Evolutionary conservation across 257 asterid genomes (phyloP), one percentile per base, ranked within the genome.

Genomic region (Primulina tabacum): DNA sequence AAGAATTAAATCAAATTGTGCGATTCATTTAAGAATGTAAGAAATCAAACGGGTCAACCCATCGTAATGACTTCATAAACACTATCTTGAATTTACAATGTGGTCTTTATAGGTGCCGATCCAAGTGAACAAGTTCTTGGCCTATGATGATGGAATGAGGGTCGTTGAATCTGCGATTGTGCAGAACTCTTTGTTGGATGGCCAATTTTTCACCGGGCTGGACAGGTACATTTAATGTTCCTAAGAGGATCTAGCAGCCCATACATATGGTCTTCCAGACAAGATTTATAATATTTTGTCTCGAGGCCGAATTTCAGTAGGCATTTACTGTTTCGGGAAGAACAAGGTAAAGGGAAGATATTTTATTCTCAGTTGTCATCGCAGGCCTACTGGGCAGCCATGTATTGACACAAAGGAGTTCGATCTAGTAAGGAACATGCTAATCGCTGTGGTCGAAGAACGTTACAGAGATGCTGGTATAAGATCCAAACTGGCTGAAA

Each of bases 381-480:
- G 73, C 86, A 85, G 90, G 57, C 88, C 90, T 10, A 79, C 77
- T 14, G 90, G 82, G 28, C 83, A 83, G 69, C 85, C 86, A 0
- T 85, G 88, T 80, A 70, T 83, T 56, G 88, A 85, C 64, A 81
- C 90, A 0, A 82, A 79, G 68, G 90, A 85, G 76, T 85, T 85
- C 70, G 69, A 76, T 71, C 66, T 85, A 7, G 79, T 83, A 34
- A 72, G 90, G 4, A 85, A 83, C 85, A 85, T 85, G 90, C 77
- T 81, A 30, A 81, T 81, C 47, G 90, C 90, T 50, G 88, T 84
- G 20, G 86, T 81, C 26, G 90, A 85, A 60, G 90, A 85, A 79
- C 88, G 90, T 47, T 85, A 85, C 71, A 77, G 67, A 35, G 90
- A 85, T 73, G 90, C 90, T 75, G 90, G 90, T 85, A 77, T 47